Conservation (phyloP, 1,284 basidiomycete genomes). For the Ustilago shanxiensis region DNA sequence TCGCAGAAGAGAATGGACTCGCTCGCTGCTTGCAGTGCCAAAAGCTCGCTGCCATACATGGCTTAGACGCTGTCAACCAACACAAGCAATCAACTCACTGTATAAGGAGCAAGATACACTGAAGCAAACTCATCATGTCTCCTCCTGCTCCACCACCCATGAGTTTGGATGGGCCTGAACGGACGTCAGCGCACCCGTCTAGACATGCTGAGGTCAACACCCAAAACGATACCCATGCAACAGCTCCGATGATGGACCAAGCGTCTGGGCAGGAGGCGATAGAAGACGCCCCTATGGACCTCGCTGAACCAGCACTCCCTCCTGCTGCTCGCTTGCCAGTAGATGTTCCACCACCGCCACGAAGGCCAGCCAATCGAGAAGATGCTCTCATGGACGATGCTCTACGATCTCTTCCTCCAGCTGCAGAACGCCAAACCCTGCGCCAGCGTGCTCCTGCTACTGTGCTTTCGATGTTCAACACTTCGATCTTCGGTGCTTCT, state of each 20-base stretch:
- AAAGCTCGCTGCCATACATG: neutral
- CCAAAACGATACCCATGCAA: neutral
- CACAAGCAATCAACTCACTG: neutral
- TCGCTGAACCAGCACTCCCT: constrained; percentile 18
- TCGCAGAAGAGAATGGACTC: constrained; percentile 4
- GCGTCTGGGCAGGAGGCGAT: neutral
- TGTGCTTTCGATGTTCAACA: constrained; percentile 42
- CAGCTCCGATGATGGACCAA: neutral
- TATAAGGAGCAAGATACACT: neutral
- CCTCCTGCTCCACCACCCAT: constrained; percentile 14
- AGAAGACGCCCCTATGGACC: neutral
- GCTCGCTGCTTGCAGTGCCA: neutral
- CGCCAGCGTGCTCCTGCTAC: constrained; percentile 38
- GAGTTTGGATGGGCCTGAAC: constrained; percentile 5
- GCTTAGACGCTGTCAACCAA: neutral
- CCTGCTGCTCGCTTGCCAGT: constrained; percentile 26
- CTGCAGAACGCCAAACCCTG: constrained; percentile 23
- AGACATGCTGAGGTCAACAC: neutral
- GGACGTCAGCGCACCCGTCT: neutral
- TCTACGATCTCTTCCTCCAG: constrained; percentile 50
- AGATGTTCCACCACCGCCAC: constrained; percentile 37
- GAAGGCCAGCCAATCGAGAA: constrained; percentile 29
- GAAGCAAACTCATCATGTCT: constrained; percentile 11
- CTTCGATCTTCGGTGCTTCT: constrained; percentile 13
- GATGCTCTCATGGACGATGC: constrained; percentile 51